Evolutionary conservation across 192 early-diverging fungal genomes (phyloP), one percentile per base, ranked within the genome.

Genomic region (Coemansia sp.): DNA sequence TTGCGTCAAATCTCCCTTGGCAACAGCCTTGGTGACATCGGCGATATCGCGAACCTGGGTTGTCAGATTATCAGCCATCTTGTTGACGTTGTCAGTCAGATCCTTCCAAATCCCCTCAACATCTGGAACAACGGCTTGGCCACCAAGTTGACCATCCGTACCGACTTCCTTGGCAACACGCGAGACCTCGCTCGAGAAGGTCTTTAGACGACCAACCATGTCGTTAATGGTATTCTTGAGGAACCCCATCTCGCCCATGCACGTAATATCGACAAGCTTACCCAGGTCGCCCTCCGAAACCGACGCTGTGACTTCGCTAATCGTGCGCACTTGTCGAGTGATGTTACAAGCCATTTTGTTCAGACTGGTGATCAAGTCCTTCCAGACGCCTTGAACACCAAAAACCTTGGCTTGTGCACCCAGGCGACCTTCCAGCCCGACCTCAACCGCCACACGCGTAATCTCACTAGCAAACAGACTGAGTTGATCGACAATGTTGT

Each of bases 141-240:
- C 87, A 10, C 88, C 88, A 0, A 89, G 58, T 24, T 69, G 69
- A n/a, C 88, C 88, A 61, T 89, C 87, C 0, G 84, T 87, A 0
- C 87, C 87, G 9, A 89, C 87, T 58, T 89, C 85, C 21, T 82
- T 80, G 9, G 87, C 81, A 0, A 89, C 84, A 50, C 87, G 80
- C 0, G 85, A 83, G 1, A 89, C 87, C 57, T 88, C 85, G 2
- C 71, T 61, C 3, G 84, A 73, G 48, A 86, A 84, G 0, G 25
- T 55, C 2, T 51, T 64, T 0, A 71, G 68, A 68, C 80, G 52
- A 59, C 80, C 34, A 37, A 88, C 83, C 81, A 89, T 85, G 38
- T 67, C 60, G 66, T 89, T 89, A 19, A 89, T 82, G 5, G 81
- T 86, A 33, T 77, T 69, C 47, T 89, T 89, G 11, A 89, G 61